phyloP scores from a whole-genome alignment of 768 basidiomycete genomes.

The Suillus decipiens region DNA sequence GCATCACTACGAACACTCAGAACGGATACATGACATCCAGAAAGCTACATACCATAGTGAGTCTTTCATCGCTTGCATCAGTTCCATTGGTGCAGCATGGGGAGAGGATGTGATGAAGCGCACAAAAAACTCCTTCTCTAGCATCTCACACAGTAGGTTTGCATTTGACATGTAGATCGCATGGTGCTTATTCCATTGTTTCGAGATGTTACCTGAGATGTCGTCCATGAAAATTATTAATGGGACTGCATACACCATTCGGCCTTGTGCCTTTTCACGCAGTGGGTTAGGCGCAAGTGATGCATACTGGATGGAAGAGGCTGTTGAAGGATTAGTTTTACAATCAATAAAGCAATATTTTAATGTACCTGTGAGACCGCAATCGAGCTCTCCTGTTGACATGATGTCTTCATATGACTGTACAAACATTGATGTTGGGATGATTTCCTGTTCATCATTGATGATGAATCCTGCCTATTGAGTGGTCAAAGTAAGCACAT shows the following conservation, averaged over 20 bases:
- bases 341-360: not conserved
- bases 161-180: not conserved
- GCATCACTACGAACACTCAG: constrained; percentile 8
- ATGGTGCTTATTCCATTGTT: not conserved
- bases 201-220: not conserved
- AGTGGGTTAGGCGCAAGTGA: no score
- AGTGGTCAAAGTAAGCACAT: not conserved
- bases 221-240: no score
- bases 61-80: not conserved
- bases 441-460: constrained; percentile 7
- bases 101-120: not conserved
- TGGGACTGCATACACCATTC: no score
- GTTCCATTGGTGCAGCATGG: not conserved
- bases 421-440: constrained; percentile 2
- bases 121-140: not conserved
- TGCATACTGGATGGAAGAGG: not conserved
- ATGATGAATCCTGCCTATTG: constrained; percentile 11
- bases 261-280: no score
- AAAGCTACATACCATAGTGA: not conserved
- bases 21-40: not conserved
- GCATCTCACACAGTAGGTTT: not conserved
- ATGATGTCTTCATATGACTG: constrained; percentile 4
- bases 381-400: not conserved
- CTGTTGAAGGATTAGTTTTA: not conserved
- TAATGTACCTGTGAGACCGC: constrained; percentile 7